These are phyloP conservation scores for Beta lomatogona DNA, from an alignment of 179 eudicot genomes.

Conservation along the genomic window DNA sequence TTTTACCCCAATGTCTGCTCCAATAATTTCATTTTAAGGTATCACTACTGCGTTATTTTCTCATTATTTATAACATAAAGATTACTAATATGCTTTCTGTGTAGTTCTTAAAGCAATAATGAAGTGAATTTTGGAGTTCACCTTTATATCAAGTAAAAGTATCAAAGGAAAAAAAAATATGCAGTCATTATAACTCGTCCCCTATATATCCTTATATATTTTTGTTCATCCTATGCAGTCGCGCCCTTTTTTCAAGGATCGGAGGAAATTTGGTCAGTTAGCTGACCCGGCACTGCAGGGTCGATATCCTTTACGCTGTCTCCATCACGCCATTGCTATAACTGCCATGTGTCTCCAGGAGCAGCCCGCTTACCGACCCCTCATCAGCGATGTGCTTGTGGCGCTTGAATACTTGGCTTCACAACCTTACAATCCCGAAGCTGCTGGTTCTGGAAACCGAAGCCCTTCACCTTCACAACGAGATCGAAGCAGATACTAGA, in stretches of 20 bases:
- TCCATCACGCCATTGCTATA: slow-evolving; percentile 54
- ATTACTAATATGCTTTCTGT: neutral
- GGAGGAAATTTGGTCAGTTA: slow-evolving; percentile 41
- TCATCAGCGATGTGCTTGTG: slow-evolving; percentile 56
- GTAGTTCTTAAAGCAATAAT: neutral
- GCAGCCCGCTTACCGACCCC: slow-evolving; percentile 55
- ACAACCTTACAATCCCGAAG: slow-evolving; percentile 38
- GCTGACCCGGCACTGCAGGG: slow-evolving; percentile 58
- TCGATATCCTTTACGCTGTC: slow-evolving; percentile 40
- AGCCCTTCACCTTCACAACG: slow-evolving; percentile 33
- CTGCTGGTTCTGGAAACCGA: slow-evolving; percentile 27
- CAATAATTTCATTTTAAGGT: neutral
- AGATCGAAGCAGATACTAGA: slow-evolving; percentile 36
- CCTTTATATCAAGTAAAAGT: neutral
- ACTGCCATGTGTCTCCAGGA: slow-evolving; percentile 70
- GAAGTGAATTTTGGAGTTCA: neutral
- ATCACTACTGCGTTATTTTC: neutral
- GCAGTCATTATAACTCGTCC: neutral
- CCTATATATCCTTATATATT: neutral
- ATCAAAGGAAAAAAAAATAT: neutral
- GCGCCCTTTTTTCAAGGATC: slow-evolving; percentile 52
- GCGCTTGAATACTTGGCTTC: slow-evolving; percentile 60
- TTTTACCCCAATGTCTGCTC: too few relatives aligned
- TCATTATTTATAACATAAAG: neutral
- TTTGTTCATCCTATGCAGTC: slow-evolving; percentile 35